Conservation (phyloP, 2,329 filamentous ascomycete species). For the Botryotinia narcissicola region DNA sequence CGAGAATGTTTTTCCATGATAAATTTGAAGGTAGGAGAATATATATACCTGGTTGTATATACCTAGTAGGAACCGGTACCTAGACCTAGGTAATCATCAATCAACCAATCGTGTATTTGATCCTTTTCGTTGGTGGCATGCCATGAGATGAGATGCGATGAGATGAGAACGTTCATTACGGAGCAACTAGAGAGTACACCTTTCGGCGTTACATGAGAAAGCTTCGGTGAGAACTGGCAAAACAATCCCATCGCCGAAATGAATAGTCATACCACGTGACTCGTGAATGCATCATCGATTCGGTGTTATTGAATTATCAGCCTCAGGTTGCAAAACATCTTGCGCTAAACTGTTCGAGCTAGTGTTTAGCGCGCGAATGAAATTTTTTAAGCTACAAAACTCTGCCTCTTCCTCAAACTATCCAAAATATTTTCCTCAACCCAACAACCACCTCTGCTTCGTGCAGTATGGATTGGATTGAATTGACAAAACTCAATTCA, state of each 20-base stretch:
- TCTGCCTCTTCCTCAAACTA: not conserved
- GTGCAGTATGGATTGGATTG: slow-evolving; percentile 21
- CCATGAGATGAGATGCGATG: not conserved
- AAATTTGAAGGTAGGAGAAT: not conserved
- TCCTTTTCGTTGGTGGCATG: not conserved
- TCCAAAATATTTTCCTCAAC: slow-evolving; percentile 9
- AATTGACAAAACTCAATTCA: not conserved
- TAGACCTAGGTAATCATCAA: not conserved
- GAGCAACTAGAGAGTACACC: too few relatives aligned
- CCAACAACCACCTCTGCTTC: slow-evolving; percentile 26
- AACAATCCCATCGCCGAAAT: not conserved
- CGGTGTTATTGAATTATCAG: not conserved
- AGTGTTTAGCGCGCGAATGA: slow-evolving; percentile 14
- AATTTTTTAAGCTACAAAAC: slow-evolving; percentile 19
- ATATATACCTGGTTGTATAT: not conserved
- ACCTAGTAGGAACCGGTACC: not conserved
- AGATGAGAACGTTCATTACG: slow-evolving; percentile 12
- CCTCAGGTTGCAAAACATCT: not conserved
- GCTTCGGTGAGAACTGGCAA: not conserved
- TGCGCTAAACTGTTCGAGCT: not conserved
- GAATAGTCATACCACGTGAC: not conserved
- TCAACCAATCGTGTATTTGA: not conserved
- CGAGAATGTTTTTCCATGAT: slow-evolving; percentile 17
- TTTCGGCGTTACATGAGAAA: not conserved
- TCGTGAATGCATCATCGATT: accelerated